phyloP scores from a whole-genome alignment of 2,329 filamentous ascomycete species.

The Talaromyces amestolkiae region DNA sequence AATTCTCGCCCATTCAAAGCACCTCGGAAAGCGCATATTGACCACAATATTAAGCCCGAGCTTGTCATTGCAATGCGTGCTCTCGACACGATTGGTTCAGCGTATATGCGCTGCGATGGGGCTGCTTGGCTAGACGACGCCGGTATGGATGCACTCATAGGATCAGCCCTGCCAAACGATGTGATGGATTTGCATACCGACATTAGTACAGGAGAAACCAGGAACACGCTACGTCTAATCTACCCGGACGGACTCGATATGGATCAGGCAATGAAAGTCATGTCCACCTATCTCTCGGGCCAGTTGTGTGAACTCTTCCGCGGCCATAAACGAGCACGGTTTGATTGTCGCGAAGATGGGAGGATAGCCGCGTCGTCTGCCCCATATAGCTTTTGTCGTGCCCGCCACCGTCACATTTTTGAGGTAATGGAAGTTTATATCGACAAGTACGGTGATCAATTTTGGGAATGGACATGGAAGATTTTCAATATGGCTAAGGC shows the following conservation, averaged over 20 bases:
- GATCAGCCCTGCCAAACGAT: slow-evolving; percentile 10
- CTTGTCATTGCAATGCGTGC: background rate
- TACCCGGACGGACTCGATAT: slow-evolving; percentile 6
- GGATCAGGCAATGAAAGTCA: background rate
- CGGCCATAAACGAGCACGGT: background rate
- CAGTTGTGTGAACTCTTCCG: slow-evolving; percentile 4
- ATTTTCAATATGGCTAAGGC: slow-evolving; percentile 2
- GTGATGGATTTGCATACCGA: slow-evolving; percentile 12
- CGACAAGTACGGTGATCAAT: background rate
- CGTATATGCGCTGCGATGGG: slow-evolving; percentile 7
- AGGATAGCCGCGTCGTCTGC: slow-evolving; percentile 4
- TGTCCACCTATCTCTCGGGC: background rate
- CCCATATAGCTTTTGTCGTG: slow-evolving; percentile 4
- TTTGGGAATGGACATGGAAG: slow-evolving; percentile 7
- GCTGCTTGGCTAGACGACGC: slow-evolving; percentile 10
- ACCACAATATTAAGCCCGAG: background rate
- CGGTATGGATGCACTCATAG: slow-evolving; percentile 3
- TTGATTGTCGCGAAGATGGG: slow-evolving; percentile 3
- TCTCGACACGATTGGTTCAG: slow-evolving; percentile 3
- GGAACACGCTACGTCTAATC: slow-evolving; percentile 1
- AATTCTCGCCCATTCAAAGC: background rate
- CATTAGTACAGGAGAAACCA: slow-evolving; percentile 4
- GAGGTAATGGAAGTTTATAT: slow-evolving; percentile 3
- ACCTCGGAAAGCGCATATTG: slow-evolving; percentile 2
- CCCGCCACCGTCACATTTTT: background rate